These are phyloP conservation scores for Candida sithepensis DNA, from an alignment of 805 yeast species.

Conservation along the genomic window DNA sequence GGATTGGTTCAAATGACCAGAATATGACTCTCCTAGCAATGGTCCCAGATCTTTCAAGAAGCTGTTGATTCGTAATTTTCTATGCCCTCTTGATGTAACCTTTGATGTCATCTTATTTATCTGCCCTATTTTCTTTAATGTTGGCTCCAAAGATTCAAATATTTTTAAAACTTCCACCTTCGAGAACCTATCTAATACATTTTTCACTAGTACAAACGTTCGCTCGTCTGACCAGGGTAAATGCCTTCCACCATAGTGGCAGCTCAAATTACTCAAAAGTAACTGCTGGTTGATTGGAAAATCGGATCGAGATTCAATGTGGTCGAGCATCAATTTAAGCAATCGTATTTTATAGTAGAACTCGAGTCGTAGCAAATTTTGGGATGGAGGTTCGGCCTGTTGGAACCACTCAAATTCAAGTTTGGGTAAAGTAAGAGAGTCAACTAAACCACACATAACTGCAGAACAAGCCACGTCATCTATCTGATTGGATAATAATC, in stretches of 20 bases:
- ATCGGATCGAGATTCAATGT: background rate
- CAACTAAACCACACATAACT: background rate
- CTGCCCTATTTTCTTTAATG: slow-evolving; percentile 7
- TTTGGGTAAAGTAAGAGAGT: slow-evolving; percentile 2
- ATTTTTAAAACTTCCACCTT: background rate
- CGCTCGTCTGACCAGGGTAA: slow-evolving; percentile 8
- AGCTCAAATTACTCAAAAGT: background rate
- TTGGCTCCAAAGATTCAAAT: slow-evolving; percentile 3
- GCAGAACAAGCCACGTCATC: background rate
- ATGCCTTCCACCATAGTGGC: slow-evolving; percentile 1
- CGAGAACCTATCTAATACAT: background rate
- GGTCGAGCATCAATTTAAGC: background rate
- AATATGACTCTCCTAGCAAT: slow-evolving; percentile 13
- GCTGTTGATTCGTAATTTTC: slow-evolving; percentile 1
- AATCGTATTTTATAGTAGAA: slow-evolving; percentile 2
- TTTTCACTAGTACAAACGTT: background rate
- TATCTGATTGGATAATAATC: background rate
- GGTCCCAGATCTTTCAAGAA: slow-evolving; percentile 17
- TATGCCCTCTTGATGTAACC: slow-evolving; percentile 15
- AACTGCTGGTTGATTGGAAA: background rate
- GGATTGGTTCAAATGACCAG: slow-evolving; percentile 11
- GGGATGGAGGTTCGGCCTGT: slow-evolving; percentile 6
- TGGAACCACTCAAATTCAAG: slow-evolving; percentile 11
- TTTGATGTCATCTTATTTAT: slow-evolving; percentile 6
- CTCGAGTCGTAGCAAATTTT: slow-evolving; percentile 3